These are phyloP conservation scores for Arthrinium puccinioides DNA, from an alignment of 2,329 filamentous ascomycete genomes.

Conservation along the genomic window DNA sequence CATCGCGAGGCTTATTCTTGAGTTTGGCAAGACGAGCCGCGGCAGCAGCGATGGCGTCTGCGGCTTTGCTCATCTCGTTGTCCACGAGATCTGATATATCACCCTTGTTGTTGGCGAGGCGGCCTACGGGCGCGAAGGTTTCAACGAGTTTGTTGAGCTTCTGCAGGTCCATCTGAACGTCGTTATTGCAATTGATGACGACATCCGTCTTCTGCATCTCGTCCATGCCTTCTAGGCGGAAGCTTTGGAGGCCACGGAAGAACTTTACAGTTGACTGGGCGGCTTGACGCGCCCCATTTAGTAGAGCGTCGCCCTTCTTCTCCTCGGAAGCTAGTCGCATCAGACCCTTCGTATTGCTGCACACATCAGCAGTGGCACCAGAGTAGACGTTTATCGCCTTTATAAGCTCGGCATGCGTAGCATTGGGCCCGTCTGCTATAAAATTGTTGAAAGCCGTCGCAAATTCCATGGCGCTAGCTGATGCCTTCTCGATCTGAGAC, in stretches of 20 bases:
- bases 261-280: conserved; percentile 86
- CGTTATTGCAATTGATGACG: conserved; percentile 94
- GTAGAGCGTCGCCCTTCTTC: conserved; percentile 82
- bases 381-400: conserved; percentile 87
- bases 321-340: conserved; percentile 90
- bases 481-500: conserved; percentile 95
- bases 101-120: conserved; percentile 69
- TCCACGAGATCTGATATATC: conserved; percentile 93
- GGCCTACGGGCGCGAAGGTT: conserved; percentile 79
- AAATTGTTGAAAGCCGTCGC: conserved; percentile 98
- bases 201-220: conserved; percentile 91
- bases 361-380: conserved; percentile 84
- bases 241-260: conserved; percentile 90
- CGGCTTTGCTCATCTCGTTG: conserved; percentile 83
- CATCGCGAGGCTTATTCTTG: conserved; percentile 92
- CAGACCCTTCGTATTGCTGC: conserved; percentile 94
- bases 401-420: conserved; percentile 84
- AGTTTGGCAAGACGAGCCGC: conserved; percentile 84
- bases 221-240: conserved; percentile 85
- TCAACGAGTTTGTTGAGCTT: conserved; percentile 91
- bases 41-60: conserved; percentile 89
- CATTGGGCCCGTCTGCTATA: conserved; percentile 91
- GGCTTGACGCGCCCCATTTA: conserved; percentile 74
- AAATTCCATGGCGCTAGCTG: conserved; percentile 90
- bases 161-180: conserved; percentile 90